Percentiles rank a stretch among this genome's conserved stretches.
Evolutionary conservation across 495 filamentous ascomycete genomes (phyloP).

Genomic region (Terfezia claveryi): DNA sequence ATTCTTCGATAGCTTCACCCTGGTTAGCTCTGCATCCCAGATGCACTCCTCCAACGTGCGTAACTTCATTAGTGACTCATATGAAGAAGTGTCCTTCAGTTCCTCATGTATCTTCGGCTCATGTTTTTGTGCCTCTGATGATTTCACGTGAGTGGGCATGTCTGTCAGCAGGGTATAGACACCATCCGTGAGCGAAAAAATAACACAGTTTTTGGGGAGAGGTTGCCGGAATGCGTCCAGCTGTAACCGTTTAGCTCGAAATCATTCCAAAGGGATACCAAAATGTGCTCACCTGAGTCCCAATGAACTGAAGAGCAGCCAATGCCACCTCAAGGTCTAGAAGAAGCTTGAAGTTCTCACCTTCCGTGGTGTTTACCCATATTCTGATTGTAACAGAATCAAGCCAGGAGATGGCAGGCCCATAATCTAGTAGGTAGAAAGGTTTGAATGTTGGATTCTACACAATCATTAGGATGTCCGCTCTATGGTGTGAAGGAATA

Average conservation of each 20-base stretch:
- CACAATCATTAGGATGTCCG: no score
- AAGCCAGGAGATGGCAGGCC: constrained; percentile 39
- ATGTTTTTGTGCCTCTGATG: not conserved
- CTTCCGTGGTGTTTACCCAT: constrained; percentile 43
- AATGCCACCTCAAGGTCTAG: constrained; percentile 52
- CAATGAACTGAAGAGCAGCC: constrained; percentile 10
- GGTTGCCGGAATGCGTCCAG: constrained; percentile 44
- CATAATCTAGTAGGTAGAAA: constrained; percentile 56
- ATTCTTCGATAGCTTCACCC: constrained; percentile 49
- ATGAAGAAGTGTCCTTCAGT: constrained; percentile 41
- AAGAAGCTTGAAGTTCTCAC: constrained; percentile 38
- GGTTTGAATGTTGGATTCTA: constrained; percentile 72
- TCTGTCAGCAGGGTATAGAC: constrained; percentile 57
- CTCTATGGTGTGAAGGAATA: not conserved
- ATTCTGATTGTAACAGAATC: constrained; percentile 45
- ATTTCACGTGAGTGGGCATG: constrained; percentile 22
- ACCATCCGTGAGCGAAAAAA: constrained; percentile 76
- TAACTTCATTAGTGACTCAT: constrained; percentile 74
- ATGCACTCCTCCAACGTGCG: constrained; percentile 81
- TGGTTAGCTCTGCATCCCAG: constrained; percentile 66
- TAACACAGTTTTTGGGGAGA: constrained; percentile 62
- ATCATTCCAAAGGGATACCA: no score
- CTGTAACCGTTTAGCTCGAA: constrained; percentile 19
- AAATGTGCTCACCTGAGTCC: no score
- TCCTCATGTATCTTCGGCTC: not conserved